These are phyloP conservation scores for Trematosphaeria pertusa DNA, from an alignment of 2,329 filamentous ascomycete genomes.

Conservation along the genomic window DNA sequence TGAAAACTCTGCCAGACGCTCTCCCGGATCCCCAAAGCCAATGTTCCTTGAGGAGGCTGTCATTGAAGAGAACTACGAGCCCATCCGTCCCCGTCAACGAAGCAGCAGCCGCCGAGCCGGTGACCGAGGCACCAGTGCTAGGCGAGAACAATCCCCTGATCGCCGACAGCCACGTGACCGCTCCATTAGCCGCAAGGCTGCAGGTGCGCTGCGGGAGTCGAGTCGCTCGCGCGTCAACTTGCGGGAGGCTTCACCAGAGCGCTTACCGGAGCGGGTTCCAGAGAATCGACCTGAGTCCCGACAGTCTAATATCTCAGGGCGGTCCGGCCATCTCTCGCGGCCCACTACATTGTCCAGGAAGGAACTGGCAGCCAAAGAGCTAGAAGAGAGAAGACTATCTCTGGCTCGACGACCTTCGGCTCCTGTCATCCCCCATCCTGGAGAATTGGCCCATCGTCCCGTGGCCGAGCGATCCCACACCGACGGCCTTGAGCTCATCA, in stretches of 20 bases:
- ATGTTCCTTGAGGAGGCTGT: slow-evolving; percentile 68
- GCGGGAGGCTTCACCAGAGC: slow-evolving; percentile 44
- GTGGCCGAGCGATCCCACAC: slow-evolving; percentile 44
- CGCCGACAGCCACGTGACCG: slow-evolving; percentile 43
- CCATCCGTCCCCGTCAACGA: slow-evolving; percentile 56
- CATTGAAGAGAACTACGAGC: slow-evolving; percentile 69
- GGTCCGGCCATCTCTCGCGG: slow-evolving; percentile 34
- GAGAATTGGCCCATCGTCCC: slow-evolving; percentile 52
- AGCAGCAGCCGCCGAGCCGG: slow-evolving; percentile 59
- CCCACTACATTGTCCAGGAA: slow-evolving; percentile 49
- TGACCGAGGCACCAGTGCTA: slow-evolving; percentile 52
- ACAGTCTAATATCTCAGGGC: slow-evolving; percentile 39
- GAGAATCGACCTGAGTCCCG: slow-evolving; percentile 27
- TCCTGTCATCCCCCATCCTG: slow-evolving; percentile 79
- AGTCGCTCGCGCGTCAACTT: slow-evolving; percentile 43
- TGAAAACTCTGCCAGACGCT: slow-evolving; percentile 66
- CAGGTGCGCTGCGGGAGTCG: slow-evolving; percentile 35
- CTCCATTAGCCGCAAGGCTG: slow-evolving; percentile 44
- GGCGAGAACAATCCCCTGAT: slow-evolving; percentile 57
- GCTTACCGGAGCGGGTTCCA: slow-evolving; percentile 20
- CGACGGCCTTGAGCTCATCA: slow-evolving; percentile 51
- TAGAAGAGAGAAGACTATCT: slow-evolving; percentile 87
- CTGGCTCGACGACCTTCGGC: slow-evolving; percentile 76
- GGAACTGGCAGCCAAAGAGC: slow-evolving; percentile 71
- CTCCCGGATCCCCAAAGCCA: slow-evolving; percentile 81